Percentiles rank a stretch among this genome's conserved stretches.
Evolutionary conservation across 202 grass and related monocot genomes (phyloP).

Genomic region (Cymbopogon flexuosus): DNA sequence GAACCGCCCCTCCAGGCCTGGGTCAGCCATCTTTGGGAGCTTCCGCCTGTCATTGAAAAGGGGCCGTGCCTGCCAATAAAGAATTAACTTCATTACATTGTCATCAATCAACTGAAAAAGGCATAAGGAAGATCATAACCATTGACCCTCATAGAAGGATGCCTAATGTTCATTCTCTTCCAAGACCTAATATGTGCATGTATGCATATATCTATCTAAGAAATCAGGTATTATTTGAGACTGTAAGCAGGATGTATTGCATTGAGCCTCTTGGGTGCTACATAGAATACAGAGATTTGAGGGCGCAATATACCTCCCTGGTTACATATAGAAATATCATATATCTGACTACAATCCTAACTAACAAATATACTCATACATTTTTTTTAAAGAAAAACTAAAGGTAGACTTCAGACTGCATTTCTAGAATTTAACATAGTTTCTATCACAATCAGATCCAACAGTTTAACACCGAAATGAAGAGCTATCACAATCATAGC

Average conservation of each 20-base stretch:
- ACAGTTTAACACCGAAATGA: not conserved
- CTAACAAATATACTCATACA: not conserved
- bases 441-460: constrained; percentile 11
- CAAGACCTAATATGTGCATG: constrained; percentile 4
- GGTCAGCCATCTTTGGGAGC: constrained; percentile 76
- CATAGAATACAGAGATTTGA: not conserved
- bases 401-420: not conserved
- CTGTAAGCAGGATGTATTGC: not conserved
- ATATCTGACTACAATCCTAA: not conserved
- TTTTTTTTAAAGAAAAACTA: not conserved
- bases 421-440: not conserved
- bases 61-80: constrained; percentile 63
- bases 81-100: not conserved
- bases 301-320: not conserved
- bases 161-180: constrained; percentile 13
- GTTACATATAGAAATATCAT: not conserved
- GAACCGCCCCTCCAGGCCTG: constrained; percentile 56
- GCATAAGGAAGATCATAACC: not conserved
- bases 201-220: not conserved
- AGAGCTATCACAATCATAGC: not conserved
- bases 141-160: not conserved
- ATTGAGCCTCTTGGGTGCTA: not conserved
- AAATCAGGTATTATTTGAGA: not conserved
- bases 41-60: constrained; percentile 83
- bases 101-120: constrained; percentile 4